phyloP scores from a whole-genome alignment of 1,284 basidiomycete genomes.

The Irpex sp. region DNA sequence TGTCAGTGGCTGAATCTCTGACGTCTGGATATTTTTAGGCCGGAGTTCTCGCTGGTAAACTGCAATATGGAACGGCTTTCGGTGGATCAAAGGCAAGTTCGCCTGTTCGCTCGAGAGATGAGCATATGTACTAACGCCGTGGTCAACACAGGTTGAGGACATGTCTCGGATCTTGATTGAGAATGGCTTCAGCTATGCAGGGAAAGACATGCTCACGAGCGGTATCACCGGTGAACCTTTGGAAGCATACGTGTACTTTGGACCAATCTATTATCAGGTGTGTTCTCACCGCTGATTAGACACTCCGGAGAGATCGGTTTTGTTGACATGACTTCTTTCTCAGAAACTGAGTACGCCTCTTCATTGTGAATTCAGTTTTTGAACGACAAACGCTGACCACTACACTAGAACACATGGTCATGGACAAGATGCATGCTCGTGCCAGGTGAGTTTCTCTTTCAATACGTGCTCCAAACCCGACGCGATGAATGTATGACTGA shows the following conservation, averaged over 20 bases:
- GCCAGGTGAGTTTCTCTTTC: constrained; percentile 61
- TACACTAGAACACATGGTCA: constrained; percentile 86
- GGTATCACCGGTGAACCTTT: constrained; percentile 97
- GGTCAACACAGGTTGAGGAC: constrained; percentile 77
- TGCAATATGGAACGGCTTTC: constrained; percentile 95
- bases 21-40: constrained; percentile 43
- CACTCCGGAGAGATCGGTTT: not conserved
- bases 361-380: not conserved
- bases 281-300: constrained; percentile 15
- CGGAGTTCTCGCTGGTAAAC: constrained; percentile 82
- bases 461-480: not conserved
- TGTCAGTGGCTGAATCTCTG: not conserved
- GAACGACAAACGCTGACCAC: constrained; percentile 13
- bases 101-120: constrained; percentile 7
- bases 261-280: constrained; percentile 97
- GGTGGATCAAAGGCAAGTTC: constrained; percentile 85
- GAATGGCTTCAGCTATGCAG: constrained; percentile 94
- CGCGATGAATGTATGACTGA: not conserved
- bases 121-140: not conserved
- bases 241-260: constrained; percentile 98
- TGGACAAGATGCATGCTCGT: constrained; percentile 99
- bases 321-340: constrained; percentile 15
- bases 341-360: constrained; percentile 73
- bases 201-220: constrained; percentile 97
- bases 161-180: constrained; percentile 97